Evolutionary conservation across 495 filamentous ascomycete species (phyloP), one percentile per base, ranked within the genome.

Genomic region (Aspergillus carlsbadensis): DNA sequence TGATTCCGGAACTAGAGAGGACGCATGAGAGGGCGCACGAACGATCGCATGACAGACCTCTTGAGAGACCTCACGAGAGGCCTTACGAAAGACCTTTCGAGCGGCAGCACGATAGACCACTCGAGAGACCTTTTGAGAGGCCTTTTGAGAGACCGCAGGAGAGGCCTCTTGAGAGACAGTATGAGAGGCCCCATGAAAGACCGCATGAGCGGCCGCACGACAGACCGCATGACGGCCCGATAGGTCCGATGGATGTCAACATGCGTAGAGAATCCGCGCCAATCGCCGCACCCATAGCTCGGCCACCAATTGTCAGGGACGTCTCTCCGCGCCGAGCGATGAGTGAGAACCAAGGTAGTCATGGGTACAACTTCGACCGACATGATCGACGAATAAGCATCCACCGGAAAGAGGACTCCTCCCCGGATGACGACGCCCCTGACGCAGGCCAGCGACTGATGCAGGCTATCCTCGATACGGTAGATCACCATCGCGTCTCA

Each of bases 381-480:
- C 62, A 68, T 37, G 65, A 67, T 11, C 54, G 63, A 15, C 62
- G 54, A 21, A 17, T 60, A 53, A 58, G 59, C 37, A 44, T 65
- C 48, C 48, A 57, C 43, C 59, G 43, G 26, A 50, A 48, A 36
- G 44, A 51, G 43, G 63, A 57, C 15, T 41, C 45, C 35, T 54
- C 24, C 35, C 34, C 62, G 2, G 65, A 74, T n/a, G 74, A 78
- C n/a, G 73, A 77, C 14, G 76, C 69, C 22, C 70, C 73, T 1
- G 74, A 74, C 58, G 75, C 75, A 46, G 76, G 74, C 44, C 71
- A 74, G 52, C 64, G 73, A n/a, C 49, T 78, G 39, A 75, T 75
- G 70, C 76, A 77, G 61, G 76, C 76, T 17, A 78, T 78, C 31
- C 51, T 71, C 10, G 76, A 78, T 44, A 78, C 76, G 3, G 72